Conservation (phyloP, 805 yeast genomes). For the Saccharomycopsis selenospora region DNA sequence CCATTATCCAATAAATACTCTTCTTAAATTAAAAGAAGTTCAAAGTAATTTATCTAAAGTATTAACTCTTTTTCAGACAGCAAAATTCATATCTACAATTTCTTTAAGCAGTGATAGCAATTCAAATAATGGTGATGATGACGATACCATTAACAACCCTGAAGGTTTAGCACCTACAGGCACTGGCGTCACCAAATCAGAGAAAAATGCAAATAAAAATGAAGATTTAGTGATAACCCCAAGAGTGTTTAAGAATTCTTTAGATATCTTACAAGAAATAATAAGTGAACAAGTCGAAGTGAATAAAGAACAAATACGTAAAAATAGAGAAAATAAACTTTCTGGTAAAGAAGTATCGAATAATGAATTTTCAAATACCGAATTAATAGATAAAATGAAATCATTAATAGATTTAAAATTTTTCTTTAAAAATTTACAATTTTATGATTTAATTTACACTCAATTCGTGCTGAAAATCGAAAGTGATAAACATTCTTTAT, state of each 20-base stretch:
- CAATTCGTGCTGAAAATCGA: constrained; percentile 8
- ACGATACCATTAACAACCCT: background rate
- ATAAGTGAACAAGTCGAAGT: constrained; percentile 14
- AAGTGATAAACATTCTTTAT: constrained; percentile 1
- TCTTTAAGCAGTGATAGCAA: constrained; percentile 3
- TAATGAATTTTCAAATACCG: constrained; percentile 1
- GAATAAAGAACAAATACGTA: constrained; percentile 4
- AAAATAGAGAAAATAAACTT: background rate
- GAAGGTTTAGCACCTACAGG: constrained; percentile 9
- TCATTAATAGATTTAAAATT: constrained; percentile 14
- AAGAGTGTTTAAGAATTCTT: constrained; percentile 7
- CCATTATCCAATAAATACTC: constrained; percentile 9
- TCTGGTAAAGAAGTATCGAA: background rate
- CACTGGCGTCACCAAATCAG: background rate
- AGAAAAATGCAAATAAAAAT: background rate
- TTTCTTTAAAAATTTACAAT: constrained; percentile 11
- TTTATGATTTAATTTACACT: constrained; percentile 10
- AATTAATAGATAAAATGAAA: constrained; percentile 9
- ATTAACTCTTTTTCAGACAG: constrained; percentile 15
- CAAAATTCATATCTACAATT: constrained; percentile 18
- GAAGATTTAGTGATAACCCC: constrained; percentile 12
- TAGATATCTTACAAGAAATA: constrained; percentile 13
- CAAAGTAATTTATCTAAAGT: constrained; percentile 7
- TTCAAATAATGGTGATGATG: background rate
- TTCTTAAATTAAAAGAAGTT: constrained; percentile 9